Percentiles rank a stretch among this genome's conserved stretches.
Conservation (phyloP, 1,139 yeast species). For the Geotrichum citri-aurantii region DNA sequence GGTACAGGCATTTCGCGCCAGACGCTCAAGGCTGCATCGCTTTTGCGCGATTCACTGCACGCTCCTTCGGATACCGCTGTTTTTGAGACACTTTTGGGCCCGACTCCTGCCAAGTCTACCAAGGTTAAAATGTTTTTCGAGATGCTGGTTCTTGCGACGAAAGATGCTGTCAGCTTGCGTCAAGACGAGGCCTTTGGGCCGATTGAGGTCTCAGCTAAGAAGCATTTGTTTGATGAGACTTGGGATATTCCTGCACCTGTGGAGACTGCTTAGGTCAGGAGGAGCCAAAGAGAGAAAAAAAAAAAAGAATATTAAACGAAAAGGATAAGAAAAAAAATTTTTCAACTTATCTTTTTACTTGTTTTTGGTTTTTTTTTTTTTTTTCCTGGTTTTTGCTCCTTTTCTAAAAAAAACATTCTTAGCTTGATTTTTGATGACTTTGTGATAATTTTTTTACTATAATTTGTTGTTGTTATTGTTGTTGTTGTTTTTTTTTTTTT, state of each 20-base stretch:
- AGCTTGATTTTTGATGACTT: too few relatives aligned
- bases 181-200: conserved; percentile 61
- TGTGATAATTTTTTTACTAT: too few relatives aligned
- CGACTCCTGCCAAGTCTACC: conserved; percentile 21
- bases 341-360: not conserved
- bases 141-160: conserved; percentile 72
- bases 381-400: too few relatives aligned
- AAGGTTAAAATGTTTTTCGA: conserved; percentile 65
- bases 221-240: conserved; percentile 41
- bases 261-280: not conserved
- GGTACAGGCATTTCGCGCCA: conserved; percentile 39
- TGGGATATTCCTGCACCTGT: conserved; percentile 17
- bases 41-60: conserved; percentile 41
- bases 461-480: too few relatives aligned
- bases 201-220: conserved; percentile 50
- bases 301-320: too few relatives aligned
- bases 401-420: too few relatives aligned
- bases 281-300: too few relatives aligned
- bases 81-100: conserved; percentile 22
- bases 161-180: conserved; percentile 58
- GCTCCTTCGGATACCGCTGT: conserved; percentile 16
- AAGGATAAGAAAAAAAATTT: not conserved
- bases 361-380: conserved; percentile 3
- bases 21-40: conserved; percentile 52
- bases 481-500: too few relatives aligned